These are phyloP conservation scores for Talaromyces stipitatus DNA, from an alignment of 495 filamentous ascomycete species.

Conservation along the genomic window DNA sequence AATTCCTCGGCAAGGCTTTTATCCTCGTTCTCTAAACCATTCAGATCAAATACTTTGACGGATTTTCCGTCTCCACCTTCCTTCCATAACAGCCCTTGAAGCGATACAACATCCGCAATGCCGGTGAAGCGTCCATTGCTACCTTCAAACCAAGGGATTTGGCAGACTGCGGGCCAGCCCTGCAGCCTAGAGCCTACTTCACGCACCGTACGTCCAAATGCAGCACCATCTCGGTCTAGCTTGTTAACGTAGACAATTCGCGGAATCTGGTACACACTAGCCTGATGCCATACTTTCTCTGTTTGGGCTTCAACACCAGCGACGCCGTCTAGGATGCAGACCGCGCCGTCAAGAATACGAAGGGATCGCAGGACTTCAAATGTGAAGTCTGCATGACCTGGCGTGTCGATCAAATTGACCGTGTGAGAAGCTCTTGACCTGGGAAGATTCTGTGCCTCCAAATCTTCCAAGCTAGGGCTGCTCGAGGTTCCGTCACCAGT, in stretches of 20 bases:
- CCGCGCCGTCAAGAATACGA: slow-evolving; percentile 87
- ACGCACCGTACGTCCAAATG: slow-evolving; percentile 77
- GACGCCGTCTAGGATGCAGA: slow-evolving; percentile 94
- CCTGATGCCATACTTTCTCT: slow-evolving; percentile 93
- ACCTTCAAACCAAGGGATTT: slow-evolving; percentile 85
- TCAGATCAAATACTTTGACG: slow-evolving; percentile 42
- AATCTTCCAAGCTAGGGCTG: slow-evolving; percentile 7
- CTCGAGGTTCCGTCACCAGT: slow-evolving; percentile 13
- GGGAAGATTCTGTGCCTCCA: slow-evolving; percentile 17
- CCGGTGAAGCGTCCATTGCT: slow-evolving; percentile 69
- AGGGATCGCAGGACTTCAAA: slow-evolving; percentile 94
- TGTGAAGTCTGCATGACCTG: slow-evolving; percentile 96
- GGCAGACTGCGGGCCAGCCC: slow-evolving; percentile 84
- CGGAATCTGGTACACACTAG: slow-evolving; percentile 76
- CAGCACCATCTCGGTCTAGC: slow-evolving; percentile 87
- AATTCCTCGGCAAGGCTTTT: slow-evolving; percentile 59
- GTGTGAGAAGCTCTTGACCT: slow-evolving; percentile 47
- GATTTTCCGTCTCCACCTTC: slow-evolving; percentile 61
- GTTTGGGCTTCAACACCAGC: slow-evolving; percentile 98
- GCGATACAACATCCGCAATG: slow-evolving; percentile 70
- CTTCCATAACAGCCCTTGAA: slow-evolving; percentile 45
- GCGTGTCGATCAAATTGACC: slow-evolving; percentile 95
- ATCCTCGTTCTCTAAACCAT: slow-evolving; percentile 45
- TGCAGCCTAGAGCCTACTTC: slow-evolving; percentile 73
- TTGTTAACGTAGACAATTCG: slow-evolving; percentile 91